Percentiles rank a stretch among this genome's conserved stretches.
Evolutionary conservation across 768 basidiomycete genomes (phyloP).

Genomic region (Russula brevipes): DNA sequence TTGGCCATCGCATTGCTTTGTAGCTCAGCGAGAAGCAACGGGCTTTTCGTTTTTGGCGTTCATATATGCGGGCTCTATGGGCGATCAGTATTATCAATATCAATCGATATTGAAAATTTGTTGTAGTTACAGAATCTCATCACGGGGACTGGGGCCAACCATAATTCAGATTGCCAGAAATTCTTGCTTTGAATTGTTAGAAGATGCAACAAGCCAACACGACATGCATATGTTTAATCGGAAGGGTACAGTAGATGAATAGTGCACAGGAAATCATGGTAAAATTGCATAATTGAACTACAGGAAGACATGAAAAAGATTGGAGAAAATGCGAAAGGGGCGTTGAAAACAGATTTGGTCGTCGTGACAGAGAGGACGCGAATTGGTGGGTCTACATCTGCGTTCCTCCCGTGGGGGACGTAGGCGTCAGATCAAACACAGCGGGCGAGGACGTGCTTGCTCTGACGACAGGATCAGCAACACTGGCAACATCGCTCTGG

Average conservation of each 20-base stretch:
- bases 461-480: constrained; percentile 12
- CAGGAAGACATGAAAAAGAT: background rate
- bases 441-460: constrained; percentile 24
- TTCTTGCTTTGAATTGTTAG: constrained; percentile 4
- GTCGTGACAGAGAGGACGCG: background rate
- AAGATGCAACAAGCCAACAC: constrained; percentile 7
- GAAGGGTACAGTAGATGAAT: constrained; percentile 10
- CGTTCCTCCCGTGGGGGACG: background rate
- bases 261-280: constrained; percentile 12
- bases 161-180: background rate
- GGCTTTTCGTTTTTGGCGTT: constrained; percentile 22
- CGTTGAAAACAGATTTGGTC: background rate
- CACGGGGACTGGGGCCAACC: background rate
- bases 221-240: background rate
- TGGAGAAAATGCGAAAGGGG: background rate
- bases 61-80: constrained; percentile 38
- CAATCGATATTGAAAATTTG: background rate
- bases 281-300: constrained; percentile 12
- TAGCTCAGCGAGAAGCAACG: background rate
- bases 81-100: background rate
- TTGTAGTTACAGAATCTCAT: constrained; percentile 3
- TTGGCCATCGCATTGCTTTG: background rate
- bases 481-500: background rate
- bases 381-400: background rate
- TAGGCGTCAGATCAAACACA: constrained; percentile 13